Base-by-base conservation (phyloP, 345 rosid genomes). In the Euphorbia pulcherrima region DNA sequence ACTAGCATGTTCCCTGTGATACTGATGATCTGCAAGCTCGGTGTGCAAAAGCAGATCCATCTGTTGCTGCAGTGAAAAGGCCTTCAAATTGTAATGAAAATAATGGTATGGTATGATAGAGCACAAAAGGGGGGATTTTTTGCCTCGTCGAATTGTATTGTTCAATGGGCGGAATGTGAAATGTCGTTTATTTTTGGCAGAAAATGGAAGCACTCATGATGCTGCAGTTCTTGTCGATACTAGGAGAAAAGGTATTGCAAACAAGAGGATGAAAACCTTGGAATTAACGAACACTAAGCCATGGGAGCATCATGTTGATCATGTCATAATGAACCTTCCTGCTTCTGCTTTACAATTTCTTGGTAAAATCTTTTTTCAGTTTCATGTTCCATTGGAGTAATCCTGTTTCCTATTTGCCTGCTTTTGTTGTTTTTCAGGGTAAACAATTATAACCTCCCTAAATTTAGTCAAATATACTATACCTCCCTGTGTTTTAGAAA, bases 291-390 rank as follows among this genome's bases (percentile, higher is more conserved):
- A 75, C 23, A 52, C 86, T 51, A 91, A 83, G 84, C 77, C 95
- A 1, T 87, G 95, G 97, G 95, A 89, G 79, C 96, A 91, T 75
- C 96, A 91, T 75, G 70, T 91, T 62, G 96, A 94, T 82, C 99
- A 91, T 78, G 79, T 94, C 59, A 83, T 94, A 51, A 94, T 94
- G 99, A 94, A 94, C 80, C 99, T 94, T 76, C 99, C 99, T 53
- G 99, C 95, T 65, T 94, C 99, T 75, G 97, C 96, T 65, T 67
- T 89, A 63, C 75, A 84, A 55, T 94, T 94, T 82, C 82, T 94
- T 47, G 97, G 97, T 91, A 62, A 10, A 83, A 18, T 28, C 52
- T 16, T 53, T 40, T 44, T 44, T 44, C 55, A 6, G 37, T n/a
- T n/a, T n/a, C n/a, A n/a, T n/a, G n/a, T n/a, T n/a, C n/a, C n/a